Base-by-base conservation (phyloP, 768 basidiomycete species). In the Exsudoporus frostii region DNA sequence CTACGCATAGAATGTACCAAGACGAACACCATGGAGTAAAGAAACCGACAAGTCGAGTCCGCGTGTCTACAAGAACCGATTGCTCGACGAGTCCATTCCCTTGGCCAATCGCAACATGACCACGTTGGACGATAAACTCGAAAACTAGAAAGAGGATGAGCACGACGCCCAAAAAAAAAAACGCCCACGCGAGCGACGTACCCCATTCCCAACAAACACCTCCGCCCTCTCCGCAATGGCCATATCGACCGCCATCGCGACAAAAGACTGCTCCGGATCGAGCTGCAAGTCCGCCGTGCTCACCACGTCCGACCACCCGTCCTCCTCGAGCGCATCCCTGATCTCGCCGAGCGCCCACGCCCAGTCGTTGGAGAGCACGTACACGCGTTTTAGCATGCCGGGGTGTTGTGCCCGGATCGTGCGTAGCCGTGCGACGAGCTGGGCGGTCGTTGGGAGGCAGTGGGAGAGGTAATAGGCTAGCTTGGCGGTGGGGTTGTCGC, bases 141-240 rank as follows among this genome's bases (percentile, higher is more conserved):
- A 81, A 61, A 80, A 81, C 62, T 68, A 45, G 36, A 15, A 7
- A n/a, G 37, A 5, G 5, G 5, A 29, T 39, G 9, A 42, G 50
- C 8, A 33, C n/a, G 29, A 17, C 10, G 45, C 10, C 17, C 1
- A 6, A 8, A 3, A 13, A 1, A 8, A 8, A 10, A 22, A 5
- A 33, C 7, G n/a, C n/a, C n/a, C n/a, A n/a, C n/a, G 7, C 1
- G 20, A 13, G 45, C 15, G 3, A 75, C 80, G 60, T 44, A 83
- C 81, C 51, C 83, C 82, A 57, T 84, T 85, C 0, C 83, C 83
- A 7, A 84, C 68, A 60, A 83, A 84, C 38, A 83, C 78, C 58
- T 84, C 79, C 1, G 81, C 81, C 44, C 71, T 69, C 61, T 79
- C 74, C 1, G 79, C 83, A 24, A 85, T 74, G 11, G 76, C 79